Conservation (phyloP, 495 filamentous ascomycete species). For the Hamigera avellanea region DNA sequence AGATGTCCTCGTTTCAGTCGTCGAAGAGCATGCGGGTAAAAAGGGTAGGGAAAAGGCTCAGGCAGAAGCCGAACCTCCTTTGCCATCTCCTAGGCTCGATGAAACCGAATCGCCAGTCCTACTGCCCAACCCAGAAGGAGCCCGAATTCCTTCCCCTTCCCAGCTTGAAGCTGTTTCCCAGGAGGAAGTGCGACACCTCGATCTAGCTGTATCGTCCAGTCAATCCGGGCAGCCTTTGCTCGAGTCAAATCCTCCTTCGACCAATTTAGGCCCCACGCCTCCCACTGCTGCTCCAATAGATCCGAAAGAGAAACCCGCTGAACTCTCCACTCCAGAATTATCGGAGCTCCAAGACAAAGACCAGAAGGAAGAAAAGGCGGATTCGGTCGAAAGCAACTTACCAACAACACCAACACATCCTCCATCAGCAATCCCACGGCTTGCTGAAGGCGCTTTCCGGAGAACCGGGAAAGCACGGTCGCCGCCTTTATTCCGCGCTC, state of each 20-base stretch:
- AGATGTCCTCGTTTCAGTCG: conserved; percentile 55
- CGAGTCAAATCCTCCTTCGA: conserved; percentile 4
- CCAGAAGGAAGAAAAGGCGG: conserved; percentile 1
- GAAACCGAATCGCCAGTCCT: conserved; percentile 8
- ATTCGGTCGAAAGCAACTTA: background rate
- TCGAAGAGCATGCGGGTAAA: conserved; percentile 49
- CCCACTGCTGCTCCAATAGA: conserved; percentile 6
- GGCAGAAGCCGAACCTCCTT: conserved; percentile 10
- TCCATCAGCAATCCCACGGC: conserved; percentile 42
- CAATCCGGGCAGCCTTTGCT: conserved; percentile 15
- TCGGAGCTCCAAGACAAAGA: background rate
- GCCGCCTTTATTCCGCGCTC: conserved; percentile 55
- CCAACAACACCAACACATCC: conserved; percentile 17
- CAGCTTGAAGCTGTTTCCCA: conserved; percentile 17
- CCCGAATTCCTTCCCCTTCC: conserved; percentile 10
- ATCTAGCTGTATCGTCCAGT: conserved; percentile 50
- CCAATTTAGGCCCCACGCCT: conserved; percentile 3
- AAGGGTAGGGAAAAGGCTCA: conserved; percentile 15
- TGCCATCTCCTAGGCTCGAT: conserved; percentile 1
- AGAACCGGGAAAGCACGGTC: conserved; percentile 35
- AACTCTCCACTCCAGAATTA: conserved; percentile 5
- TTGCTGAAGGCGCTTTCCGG: conserved; percentile 30
- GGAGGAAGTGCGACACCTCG: conserved; percentile 56
- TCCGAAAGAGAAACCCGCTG: conserved; percentile 2
- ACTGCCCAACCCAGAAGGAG: conserved; percentile 4